phyloP scores from a whole-genome alignment of 2,329 filamentous ascomycete species.

The Cryphonectria naterciae region DNA sequence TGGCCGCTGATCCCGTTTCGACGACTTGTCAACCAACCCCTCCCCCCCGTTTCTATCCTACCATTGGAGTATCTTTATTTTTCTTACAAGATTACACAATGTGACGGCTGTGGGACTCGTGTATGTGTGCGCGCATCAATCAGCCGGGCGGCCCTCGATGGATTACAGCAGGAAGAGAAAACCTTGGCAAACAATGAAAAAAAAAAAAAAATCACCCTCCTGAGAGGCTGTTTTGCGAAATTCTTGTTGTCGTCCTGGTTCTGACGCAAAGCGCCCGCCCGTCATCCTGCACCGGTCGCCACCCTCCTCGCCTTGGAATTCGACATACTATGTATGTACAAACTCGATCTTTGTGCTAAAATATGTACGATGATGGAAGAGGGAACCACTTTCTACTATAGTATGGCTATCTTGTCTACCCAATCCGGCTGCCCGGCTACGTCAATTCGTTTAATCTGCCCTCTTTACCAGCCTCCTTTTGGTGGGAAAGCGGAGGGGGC shows the following conservation, averaged over 20 bases:
- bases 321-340: background rate
- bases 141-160: background rate
- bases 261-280: background rate
- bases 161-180: background rate
- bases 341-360: background rate
- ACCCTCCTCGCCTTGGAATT: constrained; percentile 2
- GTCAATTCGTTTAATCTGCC: background rate
- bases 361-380: background rate
- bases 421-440: constrained; percentile 1
- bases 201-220: background rate
- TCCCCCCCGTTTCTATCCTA: background rate
- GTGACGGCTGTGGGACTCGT: background rate
- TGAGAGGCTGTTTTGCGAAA: background rate
- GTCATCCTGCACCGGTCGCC: constrained; percentile 3
- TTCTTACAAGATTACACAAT: background rate
- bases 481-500: too few relatives aligned
- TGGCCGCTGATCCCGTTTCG: constrained; percentile 3
- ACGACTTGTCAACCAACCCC: background rate
- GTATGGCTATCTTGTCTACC: background rate
- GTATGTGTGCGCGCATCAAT: background rate
- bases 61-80: background rate
- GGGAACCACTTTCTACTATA: background rate
- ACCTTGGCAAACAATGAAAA: background rate
- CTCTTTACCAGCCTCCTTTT: background rate
- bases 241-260: background rate